Conservation (phyloP, 2,329 filamentous ascomycete species). For the Clarireedia monteithiana region DNA sequence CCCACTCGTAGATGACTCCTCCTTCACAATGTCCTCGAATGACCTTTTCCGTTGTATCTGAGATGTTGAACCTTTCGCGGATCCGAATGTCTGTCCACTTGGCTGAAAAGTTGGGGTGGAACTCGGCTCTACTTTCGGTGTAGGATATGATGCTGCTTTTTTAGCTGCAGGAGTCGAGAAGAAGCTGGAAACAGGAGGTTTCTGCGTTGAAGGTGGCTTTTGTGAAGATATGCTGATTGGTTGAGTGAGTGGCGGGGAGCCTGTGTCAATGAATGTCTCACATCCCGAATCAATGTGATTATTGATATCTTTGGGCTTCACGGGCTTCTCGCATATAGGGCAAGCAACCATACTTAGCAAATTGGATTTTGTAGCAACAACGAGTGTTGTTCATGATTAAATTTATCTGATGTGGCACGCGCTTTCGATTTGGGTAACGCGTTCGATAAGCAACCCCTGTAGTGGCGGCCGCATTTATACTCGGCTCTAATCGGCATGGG, state of each 20-base stretch:
- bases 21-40: constrained; percentile 21
- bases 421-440: neutral
- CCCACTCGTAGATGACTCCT: constrained; percentile 9
- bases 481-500: neutral
- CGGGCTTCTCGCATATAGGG: constrained; percentile 70
- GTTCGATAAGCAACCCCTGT: neutral
- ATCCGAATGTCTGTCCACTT: constrained; percentile 13
- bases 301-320: constrained; percentile 73
- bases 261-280: constrained; percentile 51
- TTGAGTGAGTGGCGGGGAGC: constrained; percentile 33
- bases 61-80: constrained; percentile 15
- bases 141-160: constrained; percentile 32
- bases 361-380: neutral
- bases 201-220: constrained; percentile 36
- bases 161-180: constrained; percentile 56
- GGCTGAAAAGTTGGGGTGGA: constrained; percentile 28
- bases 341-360: constrained; percentile 52
- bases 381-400: neutral
- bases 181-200: constrained; percentile 44
- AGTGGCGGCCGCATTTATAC: neutral
- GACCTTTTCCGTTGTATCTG: constrained; percentile 25
- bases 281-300: constrained; percentile 84
- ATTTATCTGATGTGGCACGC: neutral
- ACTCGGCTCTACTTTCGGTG: constrained; percentile 27
- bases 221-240: constrained; percentile 32